Conservation (phyloP, 306 rosid genomes). For the Notholithocarpus densiflorus region DNA sequence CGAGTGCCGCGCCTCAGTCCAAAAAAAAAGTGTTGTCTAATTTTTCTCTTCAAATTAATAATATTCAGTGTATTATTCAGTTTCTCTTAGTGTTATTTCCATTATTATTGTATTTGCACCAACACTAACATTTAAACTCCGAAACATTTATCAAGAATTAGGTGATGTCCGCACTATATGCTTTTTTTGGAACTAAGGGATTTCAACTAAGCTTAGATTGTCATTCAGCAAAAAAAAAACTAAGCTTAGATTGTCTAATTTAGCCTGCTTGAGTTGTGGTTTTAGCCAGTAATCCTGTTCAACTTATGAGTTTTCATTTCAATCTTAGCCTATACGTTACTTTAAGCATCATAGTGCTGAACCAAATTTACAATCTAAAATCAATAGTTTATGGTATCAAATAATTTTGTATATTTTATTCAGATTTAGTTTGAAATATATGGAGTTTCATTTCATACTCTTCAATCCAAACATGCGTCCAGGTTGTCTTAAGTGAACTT, state of each 20-base stretch:
- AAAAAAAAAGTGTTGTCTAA: too few species aligned
- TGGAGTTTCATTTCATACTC: background rate
- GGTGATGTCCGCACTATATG: background rate
- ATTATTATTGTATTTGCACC: too few species aligned
- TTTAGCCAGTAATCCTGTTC: background rate
- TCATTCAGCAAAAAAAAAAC: too few species aligned
- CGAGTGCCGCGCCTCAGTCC: too few species aligned
- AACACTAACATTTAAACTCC: background rate
- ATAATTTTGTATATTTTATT: background rate
- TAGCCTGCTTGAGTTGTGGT: background rate
- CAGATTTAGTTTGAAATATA: background rate
- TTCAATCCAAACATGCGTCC: background rate
- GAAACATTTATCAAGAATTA: background rate
- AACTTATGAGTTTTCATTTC: background rate
- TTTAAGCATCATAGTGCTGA: background rate
- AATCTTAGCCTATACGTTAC: background rate
- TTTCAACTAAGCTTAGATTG: background rate
- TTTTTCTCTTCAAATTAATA: too few species aligned
- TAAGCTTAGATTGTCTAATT: background rate
- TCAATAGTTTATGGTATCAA: background rate
- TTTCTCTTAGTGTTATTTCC: too few species aligned
- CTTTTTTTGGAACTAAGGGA: background rate
- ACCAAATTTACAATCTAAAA: background rate
- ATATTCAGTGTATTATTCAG: too few species aligned
- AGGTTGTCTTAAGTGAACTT: background rate